Conservation (phyloP, 2,329 filamentous ascomycete genomes). For the Ophiocordyceps camponoti-saundersi region DNA sequence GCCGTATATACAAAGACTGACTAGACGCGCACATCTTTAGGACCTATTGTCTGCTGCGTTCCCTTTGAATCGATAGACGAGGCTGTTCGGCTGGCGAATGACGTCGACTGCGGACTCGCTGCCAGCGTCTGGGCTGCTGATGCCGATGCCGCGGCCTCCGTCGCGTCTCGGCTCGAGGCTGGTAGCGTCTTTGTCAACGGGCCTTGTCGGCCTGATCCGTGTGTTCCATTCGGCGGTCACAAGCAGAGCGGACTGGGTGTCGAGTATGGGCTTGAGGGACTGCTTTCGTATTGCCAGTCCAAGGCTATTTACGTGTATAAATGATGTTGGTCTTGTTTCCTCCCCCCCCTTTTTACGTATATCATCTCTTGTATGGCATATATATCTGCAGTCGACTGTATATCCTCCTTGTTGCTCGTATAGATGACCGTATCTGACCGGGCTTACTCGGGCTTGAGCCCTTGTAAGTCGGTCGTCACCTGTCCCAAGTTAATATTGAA, state of each 20-base stretch:
- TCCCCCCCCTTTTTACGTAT: too few relatives aligned
- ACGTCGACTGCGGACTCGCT: conserved; percentile 30
- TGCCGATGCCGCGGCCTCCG: conserved; percentile 25
- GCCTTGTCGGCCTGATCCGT: conserved; percentile 1
- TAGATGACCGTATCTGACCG: too few relatives aligned
- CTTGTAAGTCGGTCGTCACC: too few relatives aligned
- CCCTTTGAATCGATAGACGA: conserved; percentile 18
- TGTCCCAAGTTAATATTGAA: too few relatives aligned
- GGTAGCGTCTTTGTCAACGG: conserved; percentile 41
- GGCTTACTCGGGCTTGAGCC: too few relatives aligned
- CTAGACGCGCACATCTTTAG: conserved; percentile 32
- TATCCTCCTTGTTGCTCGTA: too few relatives aligned
- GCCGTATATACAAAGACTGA: conserved; percentile 12
- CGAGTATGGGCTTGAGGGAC: conserved; percentile 3
- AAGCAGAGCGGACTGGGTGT: conserved; percentile 5
- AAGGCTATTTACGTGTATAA: background rate
- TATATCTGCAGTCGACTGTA: too few relatives aligned
- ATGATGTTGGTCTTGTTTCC: background rate
- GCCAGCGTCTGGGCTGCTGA: conserved; percentile 39
- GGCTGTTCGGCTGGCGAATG: conserved; percentile 34
- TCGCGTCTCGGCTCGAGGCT: conserved; percentile 34
- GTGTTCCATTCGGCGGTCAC: conserved; percentile 5
- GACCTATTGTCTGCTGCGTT: background rate
- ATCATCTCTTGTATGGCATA: too few relatives aligned
- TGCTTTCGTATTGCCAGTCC: conserved; percentile 1